Evolutionary conservation across 768 basidiomycete genomes (phyloP).

Genomic region (Leccinum uliginosum): DNA sequence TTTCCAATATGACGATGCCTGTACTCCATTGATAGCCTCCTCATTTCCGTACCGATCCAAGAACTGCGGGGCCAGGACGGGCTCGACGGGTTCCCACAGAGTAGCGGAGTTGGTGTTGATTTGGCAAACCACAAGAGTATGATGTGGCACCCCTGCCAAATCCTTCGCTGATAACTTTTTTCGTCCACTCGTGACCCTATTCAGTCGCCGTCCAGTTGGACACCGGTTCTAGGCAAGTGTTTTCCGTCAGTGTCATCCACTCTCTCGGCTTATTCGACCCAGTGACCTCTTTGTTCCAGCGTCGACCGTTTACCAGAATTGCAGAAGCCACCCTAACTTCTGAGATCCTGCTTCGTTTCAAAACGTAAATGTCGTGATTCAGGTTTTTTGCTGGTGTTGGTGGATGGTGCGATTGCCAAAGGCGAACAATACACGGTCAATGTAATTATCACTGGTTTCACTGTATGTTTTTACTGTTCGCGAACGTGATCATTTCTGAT

Average conservation of each 20-base stretch:
- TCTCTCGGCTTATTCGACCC: not conserved
- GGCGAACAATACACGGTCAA: slow-evolving; percentile 38
- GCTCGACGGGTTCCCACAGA: not conserved
- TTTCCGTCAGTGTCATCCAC: not conserved
- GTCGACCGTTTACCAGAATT: not conserved
- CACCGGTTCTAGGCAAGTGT: not conserved
- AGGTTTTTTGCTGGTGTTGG: too few species aligned
- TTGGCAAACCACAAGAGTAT: not conserved
- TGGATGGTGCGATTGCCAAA: not conserved
- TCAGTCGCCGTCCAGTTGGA: not conserved
- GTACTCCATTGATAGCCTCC: slow-evolving; percentile 26
- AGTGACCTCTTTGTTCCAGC: not conserved
- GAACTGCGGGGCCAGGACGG: slow-evolving; percentile 5
- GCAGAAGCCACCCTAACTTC: not conserved
- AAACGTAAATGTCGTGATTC: too few species aligned
- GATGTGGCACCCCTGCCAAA: not conserved
- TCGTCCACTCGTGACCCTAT: not conserved
- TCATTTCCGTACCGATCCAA: slow-evolving; percentile 18
- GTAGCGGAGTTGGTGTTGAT: not conserved
- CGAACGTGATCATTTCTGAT: not conserved
- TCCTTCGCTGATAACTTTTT: not conserved
- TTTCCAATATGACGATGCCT: slow-evolving; percentile 25
- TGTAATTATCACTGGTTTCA: slow-evolving; percentile 4
- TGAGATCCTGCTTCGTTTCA: too few species aligned
- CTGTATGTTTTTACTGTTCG: not conserved